phyloP scores from a whole-genome alignment of 768 basidiomycete species.

The Lentinula lateritia region DNA sequence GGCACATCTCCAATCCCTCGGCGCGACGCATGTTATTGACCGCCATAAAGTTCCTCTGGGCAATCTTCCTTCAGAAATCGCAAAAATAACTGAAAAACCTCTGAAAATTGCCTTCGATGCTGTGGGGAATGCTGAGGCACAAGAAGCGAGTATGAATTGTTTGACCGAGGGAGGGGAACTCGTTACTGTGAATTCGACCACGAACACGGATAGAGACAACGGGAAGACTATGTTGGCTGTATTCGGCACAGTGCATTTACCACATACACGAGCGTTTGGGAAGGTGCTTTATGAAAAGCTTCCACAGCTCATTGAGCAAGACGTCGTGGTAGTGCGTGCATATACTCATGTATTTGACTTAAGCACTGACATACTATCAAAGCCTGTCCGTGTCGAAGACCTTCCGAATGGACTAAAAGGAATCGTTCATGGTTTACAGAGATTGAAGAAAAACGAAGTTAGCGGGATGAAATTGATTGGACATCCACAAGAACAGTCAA shows the following conservation, averaged over 20 bases:
- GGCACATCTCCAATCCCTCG: slow-evolving; percentile 18
- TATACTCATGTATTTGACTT: neutral
- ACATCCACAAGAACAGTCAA: slow-evolving; percentile 8
- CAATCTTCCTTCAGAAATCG: neutral
- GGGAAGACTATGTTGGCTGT: slow-evolving; percentile 12
- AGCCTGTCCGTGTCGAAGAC: slow-evolving; percentile 19
- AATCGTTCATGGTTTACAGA: slow-evolving; percentile 14
- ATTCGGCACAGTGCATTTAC: slow-evolving; percentile 9
- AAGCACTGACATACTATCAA: neutral
- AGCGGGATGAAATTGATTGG: slow-evolving; percentile 20
- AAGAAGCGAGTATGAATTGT: neutral
- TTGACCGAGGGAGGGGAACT: neutral
- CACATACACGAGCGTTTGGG: slow-evolving; percentile 1
- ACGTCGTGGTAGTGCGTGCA: slow-evolving; percentile 1
- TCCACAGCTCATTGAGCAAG: neutral
- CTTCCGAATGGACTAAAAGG: slow-evolving; percentile 17
- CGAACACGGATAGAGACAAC: slow-evolving; percentile 7
- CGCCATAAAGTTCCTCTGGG: neutral
- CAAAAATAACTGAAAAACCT: neutral
- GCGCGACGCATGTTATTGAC: slow-evolving; percentile 20
- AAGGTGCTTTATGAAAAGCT: neutral
- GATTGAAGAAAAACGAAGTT: slow-evolving; percentile 13
- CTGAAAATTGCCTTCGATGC: neutral
- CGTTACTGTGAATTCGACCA: neutral
- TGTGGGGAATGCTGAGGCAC: neutral